A percentile compares a stretch with the other conserved stretches of the same genome.
phyloP scores from a whole-genome alignment of 2,329 filamentous ascomycete species.

The Colletotrichum phormii region DNA sequence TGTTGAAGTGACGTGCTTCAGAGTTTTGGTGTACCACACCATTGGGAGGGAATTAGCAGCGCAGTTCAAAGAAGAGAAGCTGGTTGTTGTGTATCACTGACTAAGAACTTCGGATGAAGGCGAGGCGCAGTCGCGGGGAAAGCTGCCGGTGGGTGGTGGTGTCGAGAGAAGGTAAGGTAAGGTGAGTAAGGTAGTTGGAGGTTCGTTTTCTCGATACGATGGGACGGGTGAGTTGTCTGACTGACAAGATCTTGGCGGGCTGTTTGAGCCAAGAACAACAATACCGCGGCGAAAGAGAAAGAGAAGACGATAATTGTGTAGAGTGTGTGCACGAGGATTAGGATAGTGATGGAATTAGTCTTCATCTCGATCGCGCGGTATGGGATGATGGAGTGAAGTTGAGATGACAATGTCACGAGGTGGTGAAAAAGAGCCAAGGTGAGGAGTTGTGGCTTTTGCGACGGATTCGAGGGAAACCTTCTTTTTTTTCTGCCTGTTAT shows the following conservation, averaged over 20 bases:
- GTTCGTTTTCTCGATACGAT: neutral
- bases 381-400: neutral
- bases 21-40: slow-evolving; percentile 11
- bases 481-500: neutral
- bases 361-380: neutral
- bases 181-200: neutral
- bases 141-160: neutral
- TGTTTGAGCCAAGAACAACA: neutral
- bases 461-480: slow-evolving; percentile 3
- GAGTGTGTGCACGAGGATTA: too few species aligned
- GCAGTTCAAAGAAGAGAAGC: neutral
- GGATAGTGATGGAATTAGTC: neutral
- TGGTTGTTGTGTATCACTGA: neutral
- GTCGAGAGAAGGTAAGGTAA: too few species aligned
- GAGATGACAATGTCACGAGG: neutral
- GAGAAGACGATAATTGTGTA: neutral
- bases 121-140: neutral
- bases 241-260: neutral
- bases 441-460: slow-evolving; percentile 18
- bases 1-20: slow-evolving; percentile 9
- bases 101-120: neutral
- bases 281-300: neutral
- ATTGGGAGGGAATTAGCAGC: neutral
- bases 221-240: neutral
- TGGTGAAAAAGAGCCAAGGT: slow-evolving; percentile 6